Conservation (phyloP, 108 stramenopile species). For the Nannochloropsis salina region DNA sequence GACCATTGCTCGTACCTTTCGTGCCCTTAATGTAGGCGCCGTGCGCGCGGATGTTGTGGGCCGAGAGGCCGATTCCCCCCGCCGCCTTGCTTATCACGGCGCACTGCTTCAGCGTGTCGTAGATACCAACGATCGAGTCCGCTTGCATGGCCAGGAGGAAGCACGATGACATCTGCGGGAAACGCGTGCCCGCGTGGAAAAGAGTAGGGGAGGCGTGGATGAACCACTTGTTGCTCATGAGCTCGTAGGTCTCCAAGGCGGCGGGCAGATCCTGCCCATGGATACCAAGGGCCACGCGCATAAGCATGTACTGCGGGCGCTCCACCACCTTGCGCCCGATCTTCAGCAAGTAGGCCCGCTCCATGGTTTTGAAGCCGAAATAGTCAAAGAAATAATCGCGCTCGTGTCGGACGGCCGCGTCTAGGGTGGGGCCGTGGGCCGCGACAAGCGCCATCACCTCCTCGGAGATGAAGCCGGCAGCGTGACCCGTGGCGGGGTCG, state of each 20-base stretch:
- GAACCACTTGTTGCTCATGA: slow-evolving; percentile 86
- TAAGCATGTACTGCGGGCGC: slow-evolving; percentile 95
- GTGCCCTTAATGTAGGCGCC: slow-evolving; percentile 92
- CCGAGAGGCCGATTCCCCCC: slow-evolving; percentile 92
- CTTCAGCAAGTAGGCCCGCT: slow-evolving; percentile 85
- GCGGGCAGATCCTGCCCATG: slow-evolving; percentile 81
- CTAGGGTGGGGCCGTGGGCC: slow-evolving; percentile 26
- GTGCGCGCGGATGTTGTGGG: slow-evolving; percentile 88
- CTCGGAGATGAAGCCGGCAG: slow-evolving; percentile 71
- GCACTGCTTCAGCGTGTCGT: slow-evolving; percentile 96
- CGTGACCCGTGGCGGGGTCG: slow-evolving; percentile 83
- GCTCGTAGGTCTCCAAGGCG: slow-evolving; percentile 89
- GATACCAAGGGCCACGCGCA: slow-evolving; percentile 96
- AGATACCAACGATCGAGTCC: slow-evolving; percentile 97
- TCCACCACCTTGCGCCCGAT: slow-evolving; percentile 84
- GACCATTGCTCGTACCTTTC: slow-evolving; percentile 95
- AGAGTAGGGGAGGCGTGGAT: slow-evolving; percentile 98
- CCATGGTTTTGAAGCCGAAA: slow-evolving; percentile 98
- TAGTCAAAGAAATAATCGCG: slow-evolving; percentile 70
- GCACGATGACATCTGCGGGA: slow-evolving; percentile 95
- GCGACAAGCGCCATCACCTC: slow-evolving; percentile 15
- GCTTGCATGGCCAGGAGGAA: slow-evolving; percentile 91
- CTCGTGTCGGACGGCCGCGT: slow-evolving; percentile 35
- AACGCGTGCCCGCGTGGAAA: slow-evolving; percentile 93
- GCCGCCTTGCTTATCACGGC: slow-evolving; percentile 98